These are phyloP conservation scores for Phytopythium cucurbitacearum DNA, from an alignment of 352 stramenopile genomes.

Conservation along the genomic window DNA sequence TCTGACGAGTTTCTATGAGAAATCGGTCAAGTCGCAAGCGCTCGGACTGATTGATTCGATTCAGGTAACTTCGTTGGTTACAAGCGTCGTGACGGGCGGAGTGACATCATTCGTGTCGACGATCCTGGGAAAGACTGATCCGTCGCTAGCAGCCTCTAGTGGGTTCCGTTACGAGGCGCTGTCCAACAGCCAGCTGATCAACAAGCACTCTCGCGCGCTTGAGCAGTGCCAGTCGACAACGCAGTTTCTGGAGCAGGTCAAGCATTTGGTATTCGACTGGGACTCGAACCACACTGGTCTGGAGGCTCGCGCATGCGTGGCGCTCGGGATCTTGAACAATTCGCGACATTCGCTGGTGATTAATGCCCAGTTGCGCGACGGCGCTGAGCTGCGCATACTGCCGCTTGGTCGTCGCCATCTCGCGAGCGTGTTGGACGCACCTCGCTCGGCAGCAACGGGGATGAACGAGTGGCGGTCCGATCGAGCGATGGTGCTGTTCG, in stretches of 20 bases:
- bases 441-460: conserved; percentile 5
- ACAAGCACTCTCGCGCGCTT: conserved; percentile 62
- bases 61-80: conserved; percentile 81
- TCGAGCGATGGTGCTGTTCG: conserved; percentile 70
- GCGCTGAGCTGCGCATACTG: conserved; percentile 64
- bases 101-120: conserved; percentile 77
- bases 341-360: conserved; percentile 71
- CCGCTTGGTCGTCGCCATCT: conserved; percentile 50
- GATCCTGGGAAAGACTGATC: conserved; percentile 75
- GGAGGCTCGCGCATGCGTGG: conserved; percentile 71
- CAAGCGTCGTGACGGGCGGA: conserved; percentile 70
- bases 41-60: conserved; percentile 82
- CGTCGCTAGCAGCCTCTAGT: conserved; percentile 32
- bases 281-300: conserved; percentile 82
- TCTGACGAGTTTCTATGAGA: conserved; percentile 68
- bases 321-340: conserved; percentile 73
- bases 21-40: conserved; percentile 80
- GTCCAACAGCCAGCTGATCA: conserved; percentile 68
- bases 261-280: conserved; percentile 83
- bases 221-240: conserved; percentile 36
- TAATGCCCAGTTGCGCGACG: conserved; percentile 66
- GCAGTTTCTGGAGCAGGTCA: conserved; percentile 57
- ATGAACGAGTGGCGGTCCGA: conserved; percentile 54
- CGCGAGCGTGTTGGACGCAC: conserved; percentile 36
- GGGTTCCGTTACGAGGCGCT: conserved; percentile 69